Conservation (phyloP, 495 filamentous ascomycete genomes). For the Tuber borchii region DNA sequence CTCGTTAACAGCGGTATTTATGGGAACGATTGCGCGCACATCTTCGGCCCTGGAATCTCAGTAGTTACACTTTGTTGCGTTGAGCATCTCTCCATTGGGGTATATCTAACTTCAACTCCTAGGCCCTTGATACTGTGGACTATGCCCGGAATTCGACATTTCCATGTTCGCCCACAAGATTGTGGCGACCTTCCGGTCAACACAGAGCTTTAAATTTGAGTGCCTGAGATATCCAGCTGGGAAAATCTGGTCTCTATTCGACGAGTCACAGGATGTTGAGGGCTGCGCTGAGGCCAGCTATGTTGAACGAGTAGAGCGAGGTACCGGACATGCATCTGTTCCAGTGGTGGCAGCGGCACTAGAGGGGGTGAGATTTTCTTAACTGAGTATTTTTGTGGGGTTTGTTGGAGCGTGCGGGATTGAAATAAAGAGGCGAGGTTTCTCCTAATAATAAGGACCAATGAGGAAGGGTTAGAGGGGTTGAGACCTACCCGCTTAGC, state of each 20-base stretch:
- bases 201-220: conserved; percentile 43
- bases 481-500: too few relatives aligned
- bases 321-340: too few relatives aligned
- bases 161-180: conserved; percentile 56
- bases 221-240: conserved; percentile 42
- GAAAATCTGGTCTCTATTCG: conserved; percentile 33
- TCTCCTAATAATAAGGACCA: too few relatives aligned
- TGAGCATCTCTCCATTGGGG: conserved; percentile 87
- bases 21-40: conserved; percentile 85
- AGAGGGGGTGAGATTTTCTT: too few relatives aligned
- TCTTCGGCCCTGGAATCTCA: conserved; percentile 57
- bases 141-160: conserved; percentile 28
- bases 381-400: too few relatives aligned
- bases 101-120: conserved; percentile 84
- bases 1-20: conserved; percentile 96
- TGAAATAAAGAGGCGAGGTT: too few relatives aligned
- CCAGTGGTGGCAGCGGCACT: too few relatives aligned
- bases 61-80: conserved; percentile 80
- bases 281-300: conserved; percentile 26
- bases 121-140: conserved; percentile 15
- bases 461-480: too few relatives aligned
- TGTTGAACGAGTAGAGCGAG: too few relatives aligned
- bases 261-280: conserved; percentile 40
- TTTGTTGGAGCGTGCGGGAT: too few relatives aligned
- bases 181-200: conserved; percentile 66